Evolutionary conservation across 164 flowering plant genomes (phyloP), one percentile per base, ranked within the genome.

Genomic region (Tetrastigma voinierianum): DNA sequence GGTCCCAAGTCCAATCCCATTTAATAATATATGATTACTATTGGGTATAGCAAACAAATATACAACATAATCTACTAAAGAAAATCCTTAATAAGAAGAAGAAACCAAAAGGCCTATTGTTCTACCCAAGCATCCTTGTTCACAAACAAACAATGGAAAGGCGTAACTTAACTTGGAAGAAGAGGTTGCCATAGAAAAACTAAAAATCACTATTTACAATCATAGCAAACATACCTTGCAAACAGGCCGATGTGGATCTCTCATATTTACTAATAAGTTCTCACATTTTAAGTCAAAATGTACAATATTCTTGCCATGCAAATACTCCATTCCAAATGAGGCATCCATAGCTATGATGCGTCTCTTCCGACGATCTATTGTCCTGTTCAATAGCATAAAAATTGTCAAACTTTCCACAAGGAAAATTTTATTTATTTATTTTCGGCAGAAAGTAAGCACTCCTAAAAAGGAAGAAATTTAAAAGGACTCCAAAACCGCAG

Each of bases 281-380:
- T 89, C 98, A 74, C 98, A 91, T 81, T 93, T 93, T 70, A 93
- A 81, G 80, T 93, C 98, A 86, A 93, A 93, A 78, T 93, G 98
- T 25, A 93, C 98, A 57, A 93, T 84, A 68, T 93, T 91, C 73
- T 90, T 93, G 19, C 89, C 98, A 80, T 93, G 98, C 78, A 93
- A 80, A 72, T 93, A 93, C 79, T 91, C 98, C 98, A 93, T 93
- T 5, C 98, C 98, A 82, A 93, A 88, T 53, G 98, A 90, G 45
- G 89, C 83, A 84, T 93, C 97, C 98, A 93, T 93, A 51, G 90
- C 97, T 67, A 93, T 88, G 57, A 93, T 88, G 61, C 91, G 92
- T 73, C 98, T 87, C 82, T 93, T 93, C 3, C 98, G 98, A 57
- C 99, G 90, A 82, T 94, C 98, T 63, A 94, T 91, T 55, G 98